Base-by-base conservation (phyloP, 441 rosid species). In the Bruguiera hainesii region DNA sequence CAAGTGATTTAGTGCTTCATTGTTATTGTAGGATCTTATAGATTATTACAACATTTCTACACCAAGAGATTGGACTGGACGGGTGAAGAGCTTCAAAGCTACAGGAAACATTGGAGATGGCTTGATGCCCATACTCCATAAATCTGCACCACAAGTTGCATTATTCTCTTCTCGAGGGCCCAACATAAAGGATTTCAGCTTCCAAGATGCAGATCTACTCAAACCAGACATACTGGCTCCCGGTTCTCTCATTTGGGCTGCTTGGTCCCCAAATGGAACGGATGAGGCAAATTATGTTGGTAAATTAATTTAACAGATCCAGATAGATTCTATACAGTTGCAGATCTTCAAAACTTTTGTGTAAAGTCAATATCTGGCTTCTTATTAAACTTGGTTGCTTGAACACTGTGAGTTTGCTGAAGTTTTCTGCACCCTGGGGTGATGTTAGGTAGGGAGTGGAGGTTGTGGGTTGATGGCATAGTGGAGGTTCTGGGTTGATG, bases 181-280 rank as follows among this genome's bases (percentile, higher is more conserved):
- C 63, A 95, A 92, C 76, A 81, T 89, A 26, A 95, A 80, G 80
- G 98, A 95, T 81, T 95, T 83, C 78, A 90, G 95, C 83, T 95
- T 86, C 78, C 89, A 77, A 70, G 99, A 95, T 82, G 98, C 99
- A 7, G 99, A 95, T 86, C 96, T 96, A 71, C 98, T 96, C 63
- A 96, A 96, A 78, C 99, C 99, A 29, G 99, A 96, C 77, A 92
- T 96, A 66, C 75, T 96, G 66, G 99, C 99, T 67, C 99, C 99
- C 23, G 99, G 99, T 61, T 81, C 95, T 76, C 83, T 92, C 46
- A 96, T 96, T 68, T 96, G 99, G 99, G 93, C 98, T 65, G 99
- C 99, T 56, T 96, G 99, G 99, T 90, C 97, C 67, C 88, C 83
- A 25, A 92, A 93, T 79, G 99, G 98, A 80, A 92, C 98, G 1